These are phyloP conservation scores for Sphaceloma murrayae DNA, from an alignment of 2,329 filamentous ascomycete species.

Conservation along the genomic window DNA sequence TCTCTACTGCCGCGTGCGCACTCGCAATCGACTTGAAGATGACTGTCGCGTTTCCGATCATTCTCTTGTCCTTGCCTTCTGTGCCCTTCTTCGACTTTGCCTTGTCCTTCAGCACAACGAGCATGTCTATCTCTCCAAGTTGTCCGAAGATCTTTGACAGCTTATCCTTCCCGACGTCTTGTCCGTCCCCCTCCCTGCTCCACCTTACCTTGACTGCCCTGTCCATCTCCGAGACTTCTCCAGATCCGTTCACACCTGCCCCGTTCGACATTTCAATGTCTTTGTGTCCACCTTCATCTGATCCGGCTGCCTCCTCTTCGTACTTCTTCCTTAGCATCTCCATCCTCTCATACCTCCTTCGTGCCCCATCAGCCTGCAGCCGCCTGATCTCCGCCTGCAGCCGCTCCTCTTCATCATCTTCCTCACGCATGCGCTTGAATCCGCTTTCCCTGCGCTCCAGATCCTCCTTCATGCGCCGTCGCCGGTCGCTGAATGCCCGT, in stretches of 20 bases:
- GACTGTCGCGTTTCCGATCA: constrained; percentile 45
- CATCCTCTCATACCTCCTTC: constrained; percentile 48
- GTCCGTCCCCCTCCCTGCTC: constrained; percentile 37
- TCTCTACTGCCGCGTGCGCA: constrained; percentile 47
- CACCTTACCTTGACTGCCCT: constrained; percentile 51
- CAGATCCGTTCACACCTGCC: not conserved
- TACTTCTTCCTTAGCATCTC: constrained; percentile 45
- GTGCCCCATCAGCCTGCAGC: constrained; percentile 40
- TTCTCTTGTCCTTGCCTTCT: constrained; percentile 38
- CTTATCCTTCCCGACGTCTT: constrained; percentile 39
- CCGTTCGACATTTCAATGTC: constrained; percentile 13
- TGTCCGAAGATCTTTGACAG: constrained; percentile 40
- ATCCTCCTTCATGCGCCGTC: constrained; percentile 74
- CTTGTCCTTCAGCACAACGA: constrained; percentile 48
- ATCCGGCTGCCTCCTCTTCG: constrained; percentile 41
- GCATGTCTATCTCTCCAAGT: constrained; percentile 50
- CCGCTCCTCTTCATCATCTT: constrained; percentile 46
- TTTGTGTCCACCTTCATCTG: constrained; percentile 31
- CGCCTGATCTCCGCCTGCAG: constrained; percentile 43
- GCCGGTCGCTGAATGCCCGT: constrained; percentile 62
- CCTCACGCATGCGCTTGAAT: constrained; percentile 38
- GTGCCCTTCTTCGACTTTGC: constrained; percentile 35
- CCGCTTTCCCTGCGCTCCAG: constrained; percentile 64
- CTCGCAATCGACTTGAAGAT: constrained; percentile 50
- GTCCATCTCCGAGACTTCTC: constrained; percentile 42